A percentile compares a stretch with the other conserved stretches of the same genome.
Conservation (phyloP, 2,329 filamentous ascomycete genomes). For the Pseudogymnoascus sp. region DNA sequence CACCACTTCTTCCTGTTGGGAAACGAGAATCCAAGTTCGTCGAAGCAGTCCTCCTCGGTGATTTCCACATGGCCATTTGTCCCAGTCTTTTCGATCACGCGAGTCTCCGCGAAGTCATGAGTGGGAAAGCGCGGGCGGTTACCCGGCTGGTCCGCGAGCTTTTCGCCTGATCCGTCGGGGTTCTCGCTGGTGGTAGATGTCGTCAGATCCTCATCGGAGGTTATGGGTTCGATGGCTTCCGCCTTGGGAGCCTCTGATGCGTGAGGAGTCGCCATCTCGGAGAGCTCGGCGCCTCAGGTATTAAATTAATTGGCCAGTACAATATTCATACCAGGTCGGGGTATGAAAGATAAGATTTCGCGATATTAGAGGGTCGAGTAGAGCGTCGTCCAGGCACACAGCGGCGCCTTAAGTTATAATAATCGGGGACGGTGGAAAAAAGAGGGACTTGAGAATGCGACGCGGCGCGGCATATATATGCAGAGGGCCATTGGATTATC, state of each 20-base stretch:
- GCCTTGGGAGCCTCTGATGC: neutral
- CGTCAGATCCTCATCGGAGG: neutral
- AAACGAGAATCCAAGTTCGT: constrained; percentile 57
- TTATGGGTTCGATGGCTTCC: neutral
- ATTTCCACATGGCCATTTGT: constrained; percentile 31
- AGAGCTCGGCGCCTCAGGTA: neutral
- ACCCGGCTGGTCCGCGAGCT: neutral
- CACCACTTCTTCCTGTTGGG: constrained; percentile 61
- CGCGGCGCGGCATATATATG: neutral
- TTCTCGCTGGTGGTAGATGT: neutral
- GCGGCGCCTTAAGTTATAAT: neutral
- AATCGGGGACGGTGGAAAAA: neutral
- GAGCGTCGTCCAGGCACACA: neutral
- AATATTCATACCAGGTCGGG: neutral
- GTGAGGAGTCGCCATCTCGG: neutral
- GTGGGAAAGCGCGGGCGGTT: constrained; percentile 3
- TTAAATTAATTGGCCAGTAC: neutral
- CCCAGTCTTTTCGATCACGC: constrained; percentile 7
- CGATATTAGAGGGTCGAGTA: neutral
- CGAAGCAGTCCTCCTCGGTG: constrained; percentile 54
- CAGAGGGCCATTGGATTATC: neutral
- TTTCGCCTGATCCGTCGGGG: neutral
- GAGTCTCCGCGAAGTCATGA: constrained; percentile 2
- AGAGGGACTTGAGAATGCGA: neutral
- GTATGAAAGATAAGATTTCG: neutral